These are phyloP conservation scores for Trichaptum fuscoviolaceum DNA, from an alignment of 768 basidiomycete species.

Conservation along the genomic window DNA sequence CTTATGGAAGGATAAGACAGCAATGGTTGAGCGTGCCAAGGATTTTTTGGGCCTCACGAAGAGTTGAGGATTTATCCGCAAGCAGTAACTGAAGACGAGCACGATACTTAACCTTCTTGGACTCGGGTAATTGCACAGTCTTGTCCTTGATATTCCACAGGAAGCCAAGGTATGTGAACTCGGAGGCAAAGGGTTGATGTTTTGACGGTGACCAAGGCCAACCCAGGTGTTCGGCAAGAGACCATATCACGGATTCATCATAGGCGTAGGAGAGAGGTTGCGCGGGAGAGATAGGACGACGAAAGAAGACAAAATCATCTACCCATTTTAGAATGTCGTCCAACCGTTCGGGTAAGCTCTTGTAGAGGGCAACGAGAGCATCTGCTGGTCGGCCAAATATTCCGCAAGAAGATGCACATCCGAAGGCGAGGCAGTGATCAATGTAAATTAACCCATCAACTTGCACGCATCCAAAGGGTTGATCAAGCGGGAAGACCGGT, in stretches of 20 bases:
- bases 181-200: conserved; percentile 20
- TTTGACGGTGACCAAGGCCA: conserved; percentile 33
- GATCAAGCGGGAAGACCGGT: conserved; percentile 26
- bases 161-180: conserved; percentile 36
- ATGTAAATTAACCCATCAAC: conserved; percentile 23
- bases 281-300: conserved; percentile 13
- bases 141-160: conserved; percentile 27
- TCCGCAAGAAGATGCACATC: conserved; percentile 23
- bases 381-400: conserved; percentile 29
- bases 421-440: conserved; percentile 27
- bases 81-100: conserved; percentile 15
- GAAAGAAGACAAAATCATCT: conserved; percentile 23
- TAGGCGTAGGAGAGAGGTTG: conserved; percentile 14
- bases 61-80: conserved; percentile 16
- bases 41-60: conserved; percentile 7
- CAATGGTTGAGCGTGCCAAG: conserved; percentile 32
- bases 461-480: conserved; percentile 19
- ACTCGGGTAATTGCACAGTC: conserved; percentile 25
- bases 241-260: conserved; percentile 20
- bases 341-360: conserved; percentile 10
- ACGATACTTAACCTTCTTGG: conserved; percentile 28
- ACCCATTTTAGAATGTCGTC: conserved; percentile 26
- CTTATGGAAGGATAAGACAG: conserved; percentile 24
- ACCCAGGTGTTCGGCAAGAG: conserved; percentile 20
- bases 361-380: conserved; percentile 25